Evolutionary conservation across 208 protist species (phyloP), one percentile per base, ranked within the genome.

Genomic region (Trypanosoma platydactyli): DNA sequence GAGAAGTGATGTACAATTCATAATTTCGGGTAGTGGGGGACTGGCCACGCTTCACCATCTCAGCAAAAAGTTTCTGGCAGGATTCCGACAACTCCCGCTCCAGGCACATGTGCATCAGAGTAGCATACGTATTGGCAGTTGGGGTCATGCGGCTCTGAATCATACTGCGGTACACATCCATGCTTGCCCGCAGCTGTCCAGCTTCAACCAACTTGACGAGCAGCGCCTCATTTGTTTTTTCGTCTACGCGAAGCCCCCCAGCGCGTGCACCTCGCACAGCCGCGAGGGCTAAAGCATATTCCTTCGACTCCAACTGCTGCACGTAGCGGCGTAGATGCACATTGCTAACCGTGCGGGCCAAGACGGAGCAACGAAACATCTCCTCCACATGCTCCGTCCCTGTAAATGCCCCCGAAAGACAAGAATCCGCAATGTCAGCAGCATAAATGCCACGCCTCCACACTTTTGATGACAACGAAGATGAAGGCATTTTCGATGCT

Each of bases 91-190:
- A 82, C 5, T 83, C 79, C 0, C 86, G 75, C 50, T 90, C 73
- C 25, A 94, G 50, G 65, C 91, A 94, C 68, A 92, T 70, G 42
- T 83, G 68, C 91, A 94, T 94, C 51, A 94, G 64, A 27, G 74
- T 68, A 3, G 78, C 84, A 70, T 91, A 96, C 38, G 84, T 83
- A 49, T 80, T 72, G 11, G 86, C 63, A 12, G 87, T 92, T 13
- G 90, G 90, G 0, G 71, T 70, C 70, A 94, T 80, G 57, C 64
- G 73, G 59, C 70, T 73, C 4, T 60, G 1, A 20, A 87, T 44
- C 88, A 96, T 92, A 1, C 77, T 29, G 35, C 83, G 69, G 58
- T 92, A 91, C 9, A 91, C 52, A 64, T 89, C 88, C 80, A 96
- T 89, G 60, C 81, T 80, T n/a, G 72, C 80, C 49, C 74, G 70